Evolutionary conservation across 352 stramenopile genomes (phyloP).

Genomic region (Phytopythium cucurbitacearum): DNA sequence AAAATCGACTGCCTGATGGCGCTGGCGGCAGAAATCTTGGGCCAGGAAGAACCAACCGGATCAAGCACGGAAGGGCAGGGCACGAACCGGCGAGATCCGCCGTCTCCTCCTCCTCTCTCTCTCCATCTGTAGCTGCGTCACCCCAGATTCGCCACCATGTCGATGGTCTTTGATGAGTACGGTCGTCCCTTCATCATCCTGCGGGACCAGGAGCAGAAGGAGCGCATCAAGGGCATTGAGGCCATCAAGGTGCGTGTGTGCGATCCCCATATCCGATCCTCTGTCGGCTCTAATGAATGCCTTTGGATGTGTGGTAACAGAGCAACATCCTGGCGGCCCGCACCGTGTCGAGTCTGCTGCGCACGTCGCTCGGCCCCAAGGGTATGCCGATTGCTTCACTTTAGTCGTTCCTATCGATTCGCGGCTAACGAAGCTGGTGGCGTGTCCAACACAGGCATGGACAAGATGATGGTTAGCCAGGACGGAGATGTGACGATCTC

Average conservation of each 20-base stretch:
- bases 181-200: slow-evolving; percentile 99
- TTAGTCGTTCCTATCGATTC: no score
- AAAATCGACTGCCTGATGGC: no score
- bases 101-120: not conserved
- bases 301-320: slow-evolving; percentile 22
- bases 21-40: no score
- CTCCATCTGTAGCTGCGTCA: not conserved
- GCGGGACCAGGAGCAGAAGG: slow-evolving; percentile 97
- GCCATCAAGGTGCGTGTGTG: slow-evolving; percentile 90
- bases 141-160: slow-evolving; percentile 52
- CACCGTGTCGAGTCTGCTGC: slow-evolving; percentile 95
- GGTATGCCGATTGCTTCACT: slow-evolving; percentile 37
- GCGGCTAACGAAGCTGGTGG: not conserved
- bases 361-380: slow-evolving; percentile 97
- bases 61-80: no score
- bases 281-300: not conserved
- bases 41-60: no score
- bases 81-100: no score
- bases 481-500: slow-evolving; percentile 99
- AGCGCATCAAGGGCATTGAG: slow-evolving; percentile 97
- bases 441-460: slow-evolving; percentile 77
- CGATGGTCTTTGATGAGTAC: slow-evolving; percentile 98
- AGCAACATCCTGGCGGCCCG: slow-evolving; percentile 98
- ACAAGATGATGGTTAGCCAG: slow-evolving; percentile 99
- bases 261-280: not conserved